phyloP scores from a whole-genome alignment of 805 yeast species.

The Helenozyma rhizophorensis region DNA sequence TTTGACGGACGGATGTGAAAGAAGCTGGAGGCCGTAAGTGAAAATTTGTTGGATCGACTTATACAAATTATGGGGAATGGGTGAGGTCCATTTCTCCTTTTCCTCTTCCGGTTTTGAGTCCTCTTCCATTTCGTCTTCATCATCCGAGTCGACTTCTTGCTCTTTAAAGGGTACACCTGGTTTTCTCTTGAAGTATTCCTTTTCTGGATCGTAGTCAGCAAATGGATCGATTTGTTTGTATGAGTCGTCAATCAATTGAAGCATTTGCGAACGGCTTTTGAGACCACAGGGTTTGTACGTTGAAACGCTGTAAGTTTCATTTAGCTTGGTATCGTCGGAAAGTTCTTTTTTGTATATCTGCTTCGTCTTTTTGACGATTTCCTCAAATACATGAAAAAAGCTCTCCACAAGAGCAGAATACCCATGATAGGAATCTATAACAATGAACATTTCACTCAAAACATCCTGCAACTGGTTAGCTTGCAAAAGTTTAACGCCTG shows the following conservation, averaged over 20 bases:
- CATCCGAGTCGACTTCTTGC: constrained; percentile 18
- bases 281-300: constrained; percentile 60
- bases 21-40: constrained; percentile 62
- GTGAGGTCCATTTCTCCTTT: constrained; percentile 53
- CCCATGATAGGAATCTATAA: constrained; percentile 83
- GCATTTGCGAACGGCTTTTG: constrained; percentile 38
- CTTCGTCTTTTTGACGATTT: constrained; percentile 47
- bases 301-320: background rate
- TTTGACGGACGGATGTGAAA: constrained; percentile 61
- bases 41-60: constrained; percentile 55
- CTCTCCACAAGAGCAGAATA: constrained; percentile 69
- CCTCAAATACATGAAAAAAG: constrained; percentile 66
- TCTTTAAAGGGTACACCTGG: constrained; percentile 35
- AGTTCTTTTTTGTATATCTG: constrained; percentile 22
- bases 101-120: constrained; percentile 9
- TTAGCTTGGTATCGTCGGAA: constrained; percentile 1
- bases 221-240: constrained; percentile 24
- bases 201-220: constrained; percentile 28
- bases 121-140: constrained; percentile 13
- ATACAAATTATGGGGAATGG: constrained; percentile 60
- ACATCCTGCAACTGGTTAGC: constrained; percentile 63
- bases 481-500: constrained; percentile 61
- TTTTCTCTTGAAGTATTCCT: constrained; percentile 34
- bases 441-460: constrained; percentile 65
- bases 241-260: constrained; percentile 39